A percentile compares a stretch with the other conserved stretches of the same genome.
Evolutionary conservation across 2,329 filamentous ascomycete genomes (phyloP).

Genomic region (Paracamarosporium sp.): DNA sequence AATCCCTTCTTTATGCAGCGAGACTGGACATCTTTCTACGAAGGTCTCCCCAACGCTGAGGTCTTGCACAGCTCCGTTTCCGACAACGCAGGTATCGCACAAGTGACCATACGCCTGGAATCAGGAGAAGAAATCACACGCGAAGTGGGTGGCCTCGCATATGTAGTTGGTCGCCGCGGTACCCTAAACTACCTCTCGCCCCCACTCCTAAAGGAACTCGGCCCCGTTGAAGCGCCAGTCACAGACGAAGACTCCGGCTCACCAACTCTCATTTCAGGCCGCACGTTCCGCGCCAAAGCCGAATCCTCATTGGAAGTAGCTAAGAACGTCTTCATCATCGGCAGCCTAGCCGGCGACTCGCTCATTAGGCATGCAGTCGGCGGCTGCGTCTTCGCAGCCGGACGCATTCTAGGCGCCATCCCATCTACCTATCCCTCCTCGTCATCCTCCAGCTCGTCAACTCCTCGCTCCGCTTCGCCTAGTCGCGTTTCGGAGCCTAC

Average conservation of each 20-base stretch:
- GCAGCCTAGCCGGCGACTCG: constrained; percentile 67
- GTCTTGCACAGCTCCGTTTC: constrained; percentile 48
- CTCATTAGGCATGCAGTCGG: constrained; percentile 66
- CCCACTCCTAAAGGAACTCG: constrained; percentile 57
- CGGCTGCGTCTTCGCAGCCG: constrained; percentile 63
- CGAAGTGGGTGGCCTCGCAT: constrained; percentile 57
- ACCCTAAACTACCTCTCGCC: constrained; percentile 59
- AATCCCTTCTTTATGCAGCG: constrained; percentile 56
- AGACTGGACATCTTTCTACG: constrained; percentile 59
- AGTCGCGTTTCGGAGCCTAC: constrained; percentile 23
- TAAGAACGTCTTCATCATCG: constrained; percentile 61
- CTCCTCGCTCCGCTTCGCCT: constrained; percentile 30
- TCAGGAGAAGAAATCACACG: constrained; percentile 55
- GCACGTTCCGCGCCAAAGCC: constrained; percentile 61
- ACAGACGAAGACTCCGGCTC: neutral
- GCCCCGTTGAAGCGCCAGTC: constrained; percentile 13
- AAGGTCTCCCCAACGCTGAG: constrained; percentile 62
- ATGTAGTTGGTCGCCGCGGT: constrained; percentile 64
- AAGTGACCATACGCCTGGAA: constrained; percentile 52
- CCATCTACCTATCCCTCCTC: constrained; percentile 23
- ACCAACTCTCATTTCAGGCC: constrained; percentile 54
- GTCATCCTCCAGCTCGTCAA: constrained; percentile 21
- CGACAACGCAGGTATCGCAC: constrained; percentile 17
- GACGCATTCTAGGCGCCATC: constrained; percentile 51
- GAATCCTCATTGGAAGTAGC: constrained; percentile 61